Evolutionary conservation across 139 green algal species (phyloP).

Genomic region (Raphidocelis subcapitata): DNA sequence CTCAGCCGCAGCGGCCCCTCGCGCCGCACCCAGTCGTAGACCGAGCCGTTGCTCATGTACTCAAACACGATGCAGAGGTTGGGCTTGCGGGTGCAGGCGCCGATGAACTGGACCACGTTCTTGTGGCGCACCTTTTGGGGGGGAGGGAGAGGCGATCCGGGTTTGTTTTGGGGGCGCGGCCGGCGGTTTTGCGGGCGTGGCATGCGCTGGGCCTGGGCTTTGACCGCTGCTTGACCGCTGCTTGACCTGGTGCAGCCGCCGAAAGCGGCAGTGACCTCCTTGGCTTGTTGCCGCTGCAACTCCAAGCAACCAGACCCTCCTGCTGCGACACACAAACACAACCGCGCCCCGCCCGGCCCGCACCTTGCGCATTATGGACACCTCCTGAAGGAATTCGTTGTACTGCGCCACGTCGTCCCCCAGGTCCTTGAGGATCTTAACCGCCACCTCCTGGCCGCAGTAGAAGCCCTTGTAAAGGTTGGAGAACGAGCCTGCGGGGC

Average conservation of each 20-base stretch:
- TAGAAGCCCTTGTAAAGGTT: constrained; percentile 94
- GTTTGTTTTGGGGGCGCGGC: not conserved
- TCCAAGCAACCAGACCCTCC: no score
- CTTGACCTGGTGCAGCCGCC: no score
- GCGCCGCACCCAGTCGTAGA: constrained; percentile 93
- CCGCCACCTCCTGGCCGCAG: constrained; percentile 97
- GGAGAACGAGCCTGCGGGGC: constrained; percentile 81
- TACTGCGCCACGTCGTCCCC: constrained; percentile 81
- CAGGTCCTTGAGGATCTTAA: constrained; percentile 97
- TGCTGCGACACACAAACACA: no score
- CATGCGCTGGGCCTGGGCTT: no score
- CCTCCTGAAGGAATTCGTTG: constrained; percentile 90
- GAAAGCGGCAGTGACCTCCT: no score
- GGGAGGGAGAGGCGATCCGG: not conserved
- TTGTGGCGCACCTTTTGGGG: constrained; percentile 96
- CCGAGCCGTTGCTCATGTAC: constrained; percentile 93
- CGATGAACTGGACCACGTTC: constrained; percentile 99
- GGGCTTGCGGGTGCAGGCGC: constrained; percentile 93
- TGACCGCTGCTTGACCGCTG: no score
- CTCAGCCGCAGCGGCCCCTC: constrained; percentile 26
- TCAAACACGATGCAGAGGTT: constrained; percentile 99
- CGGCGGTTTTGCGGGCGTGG: not conserved
- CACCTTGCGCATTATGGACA: constrained; percentile 68
- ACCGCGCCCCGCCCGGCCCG: not conserved
- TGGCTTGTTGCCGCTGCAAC: no score